These are phyloP conservation scores for Talaromyces sp. DNA, from an alignment of 2,329 filamentous ascomycete genomes.

Conservation along the genomic window DNA sequence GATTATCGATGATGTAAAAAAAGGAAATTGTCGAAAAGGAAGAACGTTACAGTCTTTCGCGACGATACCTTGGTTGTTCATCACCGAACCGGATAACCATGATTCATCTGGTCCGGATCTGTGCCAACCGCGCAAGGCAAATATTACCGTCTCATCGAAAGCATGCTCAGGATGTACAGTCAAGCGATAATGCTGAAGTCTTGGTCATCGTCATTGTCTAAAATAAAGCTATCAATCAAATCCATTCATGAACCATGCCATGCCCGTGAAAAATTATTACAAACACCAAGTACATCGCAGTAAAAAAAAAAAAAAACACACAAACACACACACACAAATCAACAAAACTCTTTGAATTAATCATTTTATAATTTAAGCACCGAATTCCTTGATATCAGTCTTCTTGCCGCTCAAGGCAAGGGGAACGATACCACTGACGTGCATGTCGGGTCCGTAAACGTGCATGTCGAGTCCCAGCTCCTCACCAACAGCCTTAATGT, in stretches of 20 bases:
- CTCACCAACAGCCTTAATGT: slow-evolving; percentile 95
- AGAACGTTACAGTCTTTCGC: not conserved
- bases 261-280: slow-evolving; percentile 21
- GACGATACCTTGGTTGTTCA: not conserved
- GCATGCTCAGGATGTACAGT: not conserved
- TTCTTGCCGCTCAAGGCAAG: slow-evolving; percentile 70
- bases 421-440: slow-evolving; percentile 93
- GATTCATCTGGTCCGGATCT: not conserved
- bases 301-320: slow-evolving; percentile 13
- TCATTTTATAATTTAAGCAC: slow-evolving; percentile 22
- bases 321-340: slow-evolving; percentile 1
- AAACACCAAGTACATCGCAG: slow-evolving; percentile 21
- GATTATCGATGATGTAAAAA: not conserved
- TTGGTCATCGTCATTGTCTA: slow-evolving; percentile 12
- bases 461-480: slow-evolving; percentile 97
- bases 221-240: slow-evolving; percentile 16
- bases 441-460: slow-evolving; percentile 75
- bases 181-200: not conserved
- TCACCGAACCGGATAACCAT: not conserved
- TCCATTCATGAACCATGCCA: slow-evolving; percentile 21
- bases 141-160: not conserved
- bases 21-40: not conserved
- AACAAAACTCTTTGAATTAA: not conserved
- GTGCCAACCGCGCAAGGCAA: not conserved
- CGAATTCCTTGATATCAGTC: slow-evolving; percentile 60